These are phyloP conservation scores for Collybiopsis confluens DNA, from an alignment of 768 basidiomycete species.

Conservation along the genomic window DNA sequence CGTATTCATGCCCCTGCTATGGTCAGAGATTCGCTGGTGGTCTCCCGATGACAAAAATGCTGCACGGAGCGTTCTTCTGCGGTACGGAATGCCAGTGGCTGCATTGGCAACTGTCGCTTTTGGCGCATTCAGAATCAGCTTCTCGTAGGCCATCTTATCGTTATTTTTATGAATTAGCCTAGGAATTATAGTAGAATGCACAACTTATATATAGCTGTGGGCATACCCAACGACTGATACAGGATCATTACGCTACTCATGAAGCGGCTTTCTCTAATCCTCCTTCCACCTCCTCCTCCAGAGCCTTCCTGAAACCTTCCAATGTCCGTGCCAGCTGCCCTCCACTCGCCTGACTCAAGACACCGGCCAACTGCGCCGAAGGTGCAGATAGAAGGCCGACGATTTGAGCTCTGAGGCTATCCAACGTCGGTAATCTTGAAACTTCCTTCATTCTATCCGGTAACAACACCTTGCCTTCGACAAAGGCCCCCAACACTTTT, in stretches of 20 bases:
- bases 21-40: conserved; percentile 80
- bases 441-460: conserved; percentile 56
- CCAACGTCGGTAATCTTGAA: conserved; percentile 72
- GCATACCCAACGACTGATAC: too few species aligned
- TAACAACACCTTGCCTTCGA: conserved; percentile 72
- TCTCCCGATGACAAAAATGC: conserved; percentile 6
- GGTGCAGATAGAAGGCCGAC: conserved; percentile 80
- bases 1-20: conserved; percentile 86
- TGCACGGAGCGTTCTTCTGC: background rate
- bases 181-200: background rate
- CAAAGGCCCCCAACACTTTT: conserved; percentile 69
- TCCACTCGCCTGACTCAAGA: conserved; percentile 64
- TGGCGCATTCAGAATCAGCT: background rate
- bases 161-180: background rate
- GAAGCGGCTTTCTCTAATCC: background rate
- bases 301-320: conserved; percentile 66
- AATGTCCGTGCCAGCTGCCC: conserved; percentile 69
- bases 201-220: too few species aligned
- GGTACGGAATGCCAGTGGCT: conserved; percentile 4
- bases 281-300: conserved; percentile 55
- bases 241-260: background rate
- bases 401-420: conserved; percentile 75
- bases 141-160: background rate
- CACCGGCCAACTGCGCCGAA: conserved; percentile 65
- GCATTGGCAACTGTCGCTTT: background rate